A percentile compares a stretch with the other conserved stretches of the same genome.
phyloP scores from a whole-genome alignment of 176 grass and related monocot genomes.

The Canna indica region DNA sequence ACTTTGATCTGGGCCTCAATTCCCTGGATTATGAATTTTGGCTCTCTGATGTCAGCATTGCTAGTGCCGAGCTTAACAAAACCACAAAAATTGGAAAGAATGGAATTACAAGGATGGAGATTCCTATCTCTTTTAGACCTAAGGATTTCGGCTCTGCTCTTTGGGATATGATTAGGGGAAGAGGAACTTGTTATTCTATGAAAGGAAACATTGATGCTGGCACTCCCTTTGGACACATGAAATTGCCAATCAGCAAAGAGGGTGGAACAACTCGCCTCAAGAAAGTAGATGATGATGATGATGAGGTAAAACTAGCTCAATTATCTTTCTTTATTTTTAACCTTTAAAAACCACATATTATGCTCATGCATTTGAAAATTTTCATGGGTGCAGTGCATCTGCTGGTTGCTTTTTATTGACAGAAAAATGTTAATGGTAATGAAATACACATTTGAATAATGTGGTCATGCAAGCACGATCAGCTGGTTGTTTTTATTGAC shows the following conservation, averaged over 20 bases:
- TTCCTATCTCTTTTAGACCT: conserved; percentile 80
- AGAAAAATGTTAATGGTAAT: not conserved
- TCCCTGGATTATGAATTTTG: conserved; percentile 83
- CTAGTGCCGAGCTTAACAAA: conserved; percentile 57
- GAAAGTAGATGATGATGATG: conserved; percentile 55
- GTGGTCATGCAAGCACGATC: no score
- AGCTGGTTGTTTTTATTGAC: no score
- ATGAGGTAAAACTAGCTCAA: conserved; percentile 10
- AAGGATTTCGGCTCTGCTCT: conserved; percentile 91
- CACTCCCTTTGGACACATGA: conserved; percentile 89
- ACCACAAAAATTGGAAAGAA: conserved; percentile 61
- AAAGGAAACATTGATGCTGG: conserved; percentile 83
- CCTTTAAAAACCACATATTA: not conserved
- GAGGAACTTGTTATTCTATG: conserved; percentile 68
- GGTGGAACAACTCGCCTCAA: conserved; percentile 79
- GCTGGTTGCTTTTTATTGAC: not conserved
- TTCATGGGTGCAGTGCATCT: not conserved
- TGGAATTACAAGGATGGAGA: conserved; percentile 70
- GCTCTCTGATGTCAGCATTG: conserved; percentile 69
- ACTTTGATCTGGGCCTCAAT: conserved; percentile 78
- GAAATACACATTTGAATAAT: no score
- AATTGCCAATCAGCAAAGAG: conserved; percentile 79
- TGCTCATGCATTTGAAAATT: not conserved
- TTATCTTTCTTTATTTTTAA: not conserved
- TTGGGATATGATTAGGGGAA: conserved; percentile 98